These are phyloP conservation scores for Inga oerstediana DNA, from an alignment of 306 rosid species.

Conservation along the genomic window DNA sequence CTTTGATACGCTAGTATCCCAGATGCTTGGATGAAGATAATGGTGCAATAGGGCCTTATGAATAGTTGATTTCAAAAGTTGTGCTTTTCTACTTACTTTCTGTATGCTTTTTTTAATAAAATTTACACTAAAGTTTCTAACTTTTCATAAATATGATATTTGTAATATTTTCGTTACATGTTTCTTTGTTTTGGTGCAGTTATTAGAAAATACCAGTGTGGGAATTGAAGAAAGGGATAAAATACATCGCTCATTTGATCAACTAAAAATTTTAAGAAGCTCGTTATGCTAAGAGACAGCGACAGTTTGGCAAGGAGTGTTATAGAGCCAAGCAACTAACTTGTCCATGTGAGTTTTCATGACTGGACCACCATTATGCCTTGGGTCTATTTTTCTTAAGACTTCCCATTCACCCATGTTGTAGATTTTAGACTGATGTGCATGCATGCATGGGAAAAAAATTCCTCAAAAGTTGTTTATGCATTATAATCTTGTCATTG, in stretches of 20 bases:
- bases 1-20: not conserved
- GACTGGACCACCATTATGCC: not conserved
- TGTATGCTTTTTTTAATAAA: not conserved
- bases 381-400: not conserved
- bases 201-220: slow-evolving; percentile 38
- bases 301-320: slow-evolving; percentile 17
- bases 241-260: slow-evolving; percentile 43
- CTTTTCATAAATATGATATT: not conserved
- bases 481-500: not conserved
- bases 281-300: slow-evolving; percentile 10
- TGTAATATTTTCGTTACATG: not conserved
- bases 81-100: slow-evolving; percentile 10
- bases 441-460: not conserved
- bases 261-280: slow-evolving; percentile 39
- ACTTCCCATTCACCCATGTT: not conserved
- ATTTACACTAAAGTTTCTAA: not conserved
- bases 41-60: not conserved
- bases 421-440: not conserved
- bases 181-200: slow-evolving; percentile 46
- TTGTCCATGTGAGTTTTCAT: slow-evolving; percentile 36
- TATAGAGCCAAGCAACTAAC: slow-evolving; percentile 5
- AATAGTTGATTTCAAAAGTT: not conserved
- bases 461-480: not conserved
- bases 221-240: slow-evolving; percentile 60
- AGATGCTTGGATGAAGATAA: not conserved